Evolutionary conservation across 768 basidiomycete genomes (phyloP).

Genomic region (Pleurotus citrinopileatus): DNA sequence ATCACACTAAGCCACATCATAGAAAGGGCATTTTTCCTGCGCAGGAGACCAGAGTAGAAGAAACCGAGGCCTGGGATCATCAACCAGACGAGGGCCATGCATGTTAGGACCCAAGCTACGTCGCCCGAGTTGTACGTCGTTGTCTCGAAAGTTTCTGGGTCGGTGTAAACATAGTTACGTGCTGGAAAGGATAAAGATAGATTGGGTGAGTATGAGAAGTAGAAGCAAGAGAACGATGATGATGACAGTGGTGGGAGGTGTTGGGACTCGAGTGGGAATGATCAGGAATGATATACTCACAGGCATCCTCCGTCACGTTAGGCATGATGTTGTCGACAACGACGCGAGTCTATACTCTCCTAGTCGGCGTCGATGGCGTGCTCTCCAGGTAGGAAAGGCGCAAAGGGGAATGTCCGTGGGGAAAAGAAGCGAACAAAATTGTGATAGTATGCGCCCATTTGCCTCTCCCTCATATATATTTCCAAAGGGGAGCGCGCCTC

Average conservation of each 20-base stretch:
- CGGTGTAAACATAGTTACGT: conserved; percentile 30
- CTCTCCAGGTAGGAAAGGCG: background rate
- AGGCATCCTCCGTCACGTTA: conserved; percentile 10
- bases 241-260: background rate
- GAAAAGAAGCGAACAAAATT: conserved; percentile 1
- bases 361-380: background rate
- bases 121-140: conserved; percentile 47
- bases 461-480: background rate
- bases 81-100: conserved; percentile 80
- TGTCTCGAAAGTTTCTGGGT: conserved; percentile 23
- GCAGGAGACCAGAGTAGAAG: conserved; percentile 88
- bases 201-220: background rate
- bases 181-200: conserved; percentile 26
- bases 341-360: too few relatives aligned
- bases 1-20: conserved; percentile 85
- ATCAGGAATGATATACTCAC: too few relatives aligned
- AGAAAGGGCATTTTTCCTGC: conserved; percentile 90
- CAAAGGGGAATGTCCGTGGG: conserved; percentile 5
- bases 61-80: conserved; percentile 87
- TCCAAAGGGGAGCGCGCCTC: background rate
- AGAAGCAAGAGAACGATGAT: conserved; percentile 3
- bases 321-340: too few relatives aligned
- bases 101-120: conserved; percentile 57
- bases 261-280: background rate
- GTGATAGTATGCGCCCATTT: conserved; percentile 1